Evolutionary conservation across 2,329 filamentous ascomycete species (phyloP).

Genomic region (Phoma herbarum): DNA sequence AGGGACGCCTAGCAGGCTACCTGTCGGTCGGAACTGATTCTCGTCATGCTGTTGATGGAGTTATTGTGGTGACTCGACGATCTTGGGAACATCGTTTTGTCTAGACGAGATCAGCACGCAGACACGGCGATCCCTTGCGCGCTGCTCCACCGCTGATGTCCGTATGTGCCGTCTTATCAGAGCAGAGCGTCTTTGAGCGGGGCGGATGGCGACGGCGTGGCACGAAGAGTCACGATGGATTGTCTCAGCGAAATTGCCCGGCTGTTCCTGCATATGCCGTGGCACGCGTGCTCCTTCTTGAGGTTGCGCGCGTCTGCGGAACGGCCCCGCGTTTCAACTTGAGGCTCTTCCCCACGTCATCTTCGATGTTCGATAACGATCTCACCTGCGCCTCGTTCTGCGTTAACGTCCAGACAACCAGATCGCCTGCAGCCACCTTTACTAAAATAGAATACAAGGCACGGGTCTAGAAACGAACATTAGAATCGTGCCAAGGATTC

Average conservation of each 20-base stretch:
- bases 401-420: too few relatives aligned
- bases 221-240: background rate
- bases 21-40: slow-evolving; percentile 1
- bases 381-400: too few relatives aligned
- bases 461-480: too few relatives aligned
- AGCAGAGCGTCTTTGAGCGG: background rate
- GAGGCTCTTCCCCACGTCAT: slow-evolving; percentile 2
- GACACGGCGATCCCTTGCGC: slow-evolving; percentile 10
- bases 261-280: slow-evolving; percentile 1
- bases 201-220: background rate
- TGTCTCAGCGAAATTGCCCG: background rate
- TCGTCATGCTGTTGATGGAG: slow-evolving; percentile 8
- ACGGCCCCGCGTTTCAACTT: background rate
- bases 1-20: background rate
- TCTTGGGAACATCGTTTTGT: slow-evolving; percentile 14
- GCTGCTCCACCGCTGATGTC: slow-evolving; percentile 3
- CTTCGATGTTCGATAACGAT: background rate
- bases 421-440: too few relatives aligned
- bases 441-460: too few relatives aligned
- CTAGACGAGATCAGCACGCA: slow-evolving; percentile 29
- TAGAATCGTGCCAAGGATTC: too few relatives aligned
- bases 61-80: slow-evolving; percentile 9
- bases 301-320: background rate
- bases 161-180: background rate
- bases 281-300: background rate